Evolutionary conservation across 495 filamentous ascomycete species (phyloP).

Genomic region (Rostrohypoxylon terebratum): DNA sequence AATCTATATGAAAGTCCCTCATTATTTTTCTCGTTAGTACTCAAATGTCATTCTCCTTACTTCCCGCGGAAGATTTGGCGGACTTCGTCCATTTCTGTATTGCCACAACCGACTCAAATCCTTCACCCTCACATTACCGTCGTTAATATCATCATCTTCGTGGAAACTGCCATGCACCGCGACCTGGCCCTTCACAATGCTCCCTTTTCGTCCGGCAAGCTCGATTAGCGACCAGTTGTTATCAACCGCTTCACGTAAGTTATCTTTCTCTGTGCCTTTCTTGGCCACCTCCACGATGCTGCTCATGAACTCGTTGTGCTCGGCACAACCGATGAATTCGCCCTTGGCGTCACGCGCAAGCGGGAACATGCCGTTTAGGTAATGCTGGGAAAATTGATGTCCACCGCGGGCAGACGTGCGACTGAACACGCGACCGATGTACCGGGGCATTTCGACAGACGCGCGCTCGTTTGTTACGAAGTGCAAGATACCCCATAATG

Average conservation of each 20-base stretch:
- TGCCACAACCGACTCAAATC: constrained; percentile 79
- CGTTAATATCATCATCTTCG: constrained; percentile 34
- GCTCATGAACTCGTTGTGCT: constrained; percentile 69
- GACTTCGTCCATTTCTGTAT: constrained; percentile 76
- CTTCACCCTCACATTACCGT: constrained; percentile 64
- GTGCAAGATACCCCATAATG: constrained; percentile 78
- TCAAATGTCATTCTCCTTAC: constrained; percentile 32
- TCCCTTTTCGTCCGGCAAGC: constrained; percentile 33
- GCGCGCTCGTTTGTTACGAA: constrained; percentile 64
- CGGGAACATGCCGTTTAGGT: constrained; percentile 83
- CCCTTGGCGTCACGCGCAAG: constrained; percentile 52
- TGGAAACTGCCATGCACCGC: constrained; percentile 50
- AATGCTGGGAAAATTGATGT: constrained; percentile 85
- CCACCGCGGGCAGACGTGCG: constrained; percentile 68
- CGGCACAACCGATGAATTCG: constrained; percentile 50
- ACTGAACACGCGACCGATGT: constrained; percentile 81
- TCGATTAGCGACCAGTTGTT: constrained; percentile 48
- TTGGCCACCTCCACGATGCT: constrained; percentile 59
- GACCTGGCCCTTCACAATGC: constrained; percentile 46
- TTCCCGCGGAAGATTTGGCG: constrained; percentile 53
- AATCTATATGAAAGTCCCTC: background rate
- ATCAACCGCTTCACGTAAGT: constrained; percentile 55
- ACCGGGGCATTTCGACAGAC: constrained; percentile 64
- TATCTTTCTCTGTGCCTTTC: constrained; percentile 53
- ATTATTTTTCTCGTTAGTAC: constrained; percentile 11